phyloP scores from a whole-genome alignment of 352 stramenopile genomes.

The Poterioochromonas sp. region DNA sequence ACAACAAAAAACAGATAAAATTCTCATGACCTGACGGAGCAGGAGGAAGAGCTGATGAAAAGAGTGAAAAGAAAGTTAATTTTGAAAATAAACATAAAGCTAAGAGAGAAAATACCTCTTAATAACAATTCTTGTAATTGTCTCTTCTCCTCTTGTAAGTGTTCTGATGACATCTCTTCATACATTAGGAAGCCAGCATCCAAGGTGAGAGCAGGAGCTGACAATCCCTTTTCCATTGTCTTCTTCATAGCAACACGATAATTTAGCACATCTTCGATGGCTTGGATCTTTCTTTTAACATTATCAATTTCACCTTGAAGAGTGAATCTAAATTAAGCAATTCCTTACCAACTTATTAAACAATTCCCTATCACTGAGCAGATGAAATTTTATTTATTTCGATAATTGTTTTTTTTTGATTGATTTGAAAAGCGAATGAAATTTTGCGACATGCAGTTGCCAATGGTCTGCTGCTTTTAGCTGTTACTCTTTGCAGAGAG shows the following conservation, averaged over 20 bases:
- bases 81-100: background rate
- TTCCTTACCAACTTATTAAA: background rate
- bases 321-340: background rate
- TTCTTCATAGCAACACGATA: conserved; percentile 4
- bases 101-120: background rate
- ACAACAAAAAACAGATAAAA: background rate
- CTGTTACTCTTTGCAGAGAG: no score
- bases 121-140: background rate
- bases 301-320: background rate
- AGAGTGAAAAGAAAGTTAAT: conserved; percentile 8
- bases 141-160: background rate
- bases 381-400: background rate
- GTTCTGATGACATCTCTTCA: background rate
- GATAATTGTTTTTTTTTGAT: no score
- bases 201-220: background rate
- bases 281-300: background rate
- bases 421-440: no score
- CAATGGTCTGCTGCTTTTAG: no score
- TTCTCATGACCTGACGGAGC: background rate
- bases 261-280: background rate
- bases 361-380: background rate
- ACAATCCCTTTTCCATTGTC: background rate
- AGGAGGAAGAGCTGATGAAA: background rate
- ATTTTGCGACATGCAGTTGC: no score
- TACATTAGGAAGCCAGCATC: background rate